Base-by-base conservation (phyloP, 2,329 filamentous ascomycete species). In the Ascochyta viciae-villosae region DNA sequence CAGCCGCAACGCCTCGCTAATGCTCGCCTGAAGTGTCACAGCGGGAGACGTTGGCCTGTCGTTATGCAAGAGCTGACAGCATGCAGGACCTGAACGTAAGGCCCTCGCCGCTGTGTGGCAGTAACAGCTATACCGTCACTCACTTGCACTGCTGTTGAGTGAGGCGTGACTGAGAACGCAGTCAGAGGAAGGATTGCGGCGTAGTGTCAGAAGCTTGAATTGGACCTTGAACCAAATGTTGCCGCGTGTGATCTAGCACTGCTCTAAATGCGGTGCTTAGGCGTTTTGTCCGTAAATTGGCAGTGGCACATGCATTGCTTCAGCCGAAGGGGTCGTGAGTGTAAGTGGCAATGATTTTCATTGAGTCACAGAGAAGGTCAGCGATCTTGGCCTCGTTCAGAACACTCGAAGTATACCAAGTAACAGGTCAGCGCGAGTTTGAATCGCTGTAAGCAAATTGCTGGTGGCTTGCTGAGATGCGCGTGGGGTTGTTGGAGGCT, bases 1-100 rank as follows among this genome's bases (percentile, higher is more conserved):
- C 54, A 57, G 54, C 54, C 54, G 54, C 54, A 57, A 53, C 39
- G 39, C 49, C 43, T 57, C 44, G 41, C 38, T 26, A 44, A 34
- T 39, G 53, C 22, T 39, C 42, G 31, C 33, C 42, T 47, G 31
- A 29, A 33, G 27, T 12, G n/a, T 27, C 35, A 31, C 24, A 29
- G 37, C 24, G 31, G 12, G 24, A 29, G 16, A 33, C 29, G 46
- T 16, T 50, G 27, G 24, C 47, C 46, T 51, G 31, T 56, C 31
- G n/a, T 35, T 51, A 31, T 16, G 42, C 47, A 33, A 34, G 26
- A 33, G 38, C 38, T 48, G 47, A 48, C 15, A n/a, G 15, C 34
- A 43, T 33, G 42, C 42, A 5, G 38, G 16, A 15, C 34, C 43
- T 29, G 53, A 56, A 37, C 31, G 47, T 33, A 51, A 39, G 24